Base-by-base conservation (phyloP, 352 stramenopile genomes). In the Globisporangium ultimum region DNA sequence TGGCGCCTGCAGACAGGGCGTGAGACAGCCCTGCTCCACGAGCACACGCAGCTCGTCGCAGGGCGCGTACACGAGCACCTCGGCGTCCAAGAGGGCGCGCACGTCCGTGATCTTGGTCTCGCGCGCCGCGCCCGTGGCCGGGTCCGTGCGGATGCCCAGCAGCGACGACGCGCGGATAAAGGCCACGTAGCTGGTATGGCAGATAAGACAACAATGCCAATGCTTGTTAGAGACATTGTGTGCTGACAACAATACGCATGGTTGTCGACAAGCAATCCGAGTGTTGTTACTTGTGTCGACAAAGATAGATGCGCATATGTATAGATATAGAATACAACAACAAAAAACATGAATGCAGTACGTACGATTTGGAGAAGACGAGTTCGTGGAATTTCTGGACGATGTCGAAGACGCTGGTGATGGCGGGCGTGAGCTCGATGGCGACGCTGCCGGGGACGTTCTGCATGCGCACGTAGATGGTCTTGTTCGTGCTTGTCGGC, bases 391-490 rank as follows among this genome's bases (percentile, higher is more conserved):
- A 90, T 53, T 68, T 72, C 60, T 74, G 71, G 55, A 89, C 78
- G 32, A 92, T 64, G 20, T 78, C 74, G 49, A 71, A 74, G 20
- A 82, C 63, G 4, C 54, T 74, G 7, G 54, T 50, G 7, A 82
- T 55, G 1, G 48, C 46, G 2, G 77, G 61, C n/a, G 67, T 60
- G 57, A 92, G 47, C 60, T 85, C 72, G 43, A 89, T 63, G 3
- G 77, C 68, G 40, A 89, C 72, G 34, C 66, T 89, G 63, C 78
- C 83, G 9, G 64, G 69, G 4, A 86, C 63, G 54, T 89, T 77
- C 61, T 84, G 84, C 81, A 91, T 91, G 60, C 81, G 79, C 48
- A 91, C 71, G 56, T 76, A 87, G 22, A 91, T 66, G 21, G 78
- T 89, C 47, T 54, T 63, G 11, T 36, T 88, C 47, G 53, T 63